Evolutionary conservation across 768 basidiomycete species (phyloP).

Genomic region (Dictyophora rubrovolvata): DNA sequence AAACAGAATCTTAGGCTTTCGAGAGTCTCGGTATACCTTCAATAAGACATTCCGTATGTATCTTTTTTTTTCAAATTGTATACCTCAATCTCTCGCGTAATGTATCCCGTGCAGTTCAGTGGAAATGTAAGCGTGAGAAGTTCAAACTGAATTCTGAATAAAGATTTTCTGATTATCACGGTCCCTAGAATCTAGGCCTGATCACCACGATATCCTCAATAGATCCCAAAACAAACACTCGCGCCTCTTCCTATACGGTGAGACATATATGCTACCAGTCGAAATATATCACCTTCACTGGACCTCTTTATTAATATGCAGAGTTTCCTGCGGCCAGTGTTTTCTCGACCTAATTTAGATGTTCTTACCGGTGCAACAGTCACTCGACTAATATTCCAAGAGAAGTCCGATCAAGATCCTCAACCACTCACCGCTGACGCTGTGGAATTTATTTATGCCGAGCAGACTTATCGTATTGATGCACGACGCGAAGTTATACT

Average conservation of each 20-base stretch:
- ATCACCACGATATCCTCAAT: not conserved
- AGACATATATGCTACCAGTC: not conserved
- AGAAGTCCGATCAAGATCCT: not conserved
- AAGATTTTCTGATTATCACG: not conserved
- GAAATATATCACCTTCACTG: no score
- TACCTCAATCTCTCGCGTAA: not conserved
- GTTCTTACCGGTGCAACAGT: conserved; percentile 21
- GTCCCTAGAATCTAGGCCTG: not conserved
- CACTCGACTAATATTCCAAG: conserved; percentile 14
- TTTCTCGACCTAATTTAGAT: not conserved
- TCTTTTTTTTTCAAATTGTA: not conserved
- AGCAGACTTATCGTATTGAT: conserved; percentile 22
- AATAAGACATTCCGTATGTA: not conserved
- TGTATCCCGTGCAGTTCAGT: not conserved
- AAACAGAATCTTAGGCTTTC: not conserved
- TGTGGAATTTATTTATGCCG: conserved; percentile 32
- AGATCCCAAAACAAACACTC: not conserved
- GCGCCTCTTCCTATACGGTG: not conserved
- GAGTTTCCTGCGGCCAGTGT: not conserved
- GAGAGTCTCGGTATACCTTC: not conserved
- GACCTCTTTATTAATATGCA: not conserved
- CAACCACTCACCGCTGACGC: conserved; percentile 30
- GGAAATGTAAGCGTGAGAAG: not conserved
- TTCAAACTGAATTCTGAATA: not conserved
- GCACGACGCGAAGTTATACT: conserved; percentile 41